phyloP scores from a whole-genome alignment of 352 stramenopile species.

The Phytophthora sp. region DNA sequence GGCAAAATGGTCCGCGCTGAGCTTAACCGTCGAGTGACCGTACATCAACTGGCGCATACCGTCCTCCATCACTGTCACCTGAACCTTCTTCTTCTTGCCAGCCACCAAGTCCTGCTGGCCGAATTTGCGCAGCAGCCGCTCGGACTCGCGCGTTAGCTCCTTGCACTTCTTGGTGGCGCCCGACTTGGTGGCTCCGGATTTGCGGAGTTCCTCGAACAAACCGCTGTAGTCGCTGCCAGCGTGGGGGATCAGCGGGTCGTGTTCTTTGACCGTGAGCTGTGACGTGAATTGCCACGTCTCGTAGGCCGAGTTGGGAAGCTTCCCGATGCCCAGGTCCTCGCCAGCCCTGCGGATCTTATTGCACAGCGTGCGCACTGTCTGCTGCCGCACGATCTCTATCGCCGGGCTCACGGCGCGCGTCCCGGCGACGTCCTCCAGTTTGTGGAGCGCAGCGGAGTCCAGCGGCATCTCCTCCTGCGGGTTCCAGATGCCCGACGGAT shows the following conservation, averaged over 20 bases:
- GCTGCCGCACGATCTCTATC: conserved; percentile 74
- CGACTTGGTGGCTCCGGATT: conserved; percentile 67
- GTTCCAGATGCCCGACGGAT: conserved; percentile 56
- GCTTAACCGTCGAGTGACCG: conserved; percentile 71
- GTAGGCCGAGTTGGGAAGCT: conserved; percentile 83
- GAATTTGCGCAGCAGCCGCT: conserved; percentile 62
- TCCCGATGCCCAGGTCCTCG: conserved; percentile 79
- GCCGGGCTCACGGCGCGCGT: conserved; percentile 41
- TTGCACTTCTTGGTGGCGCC: conserved; percentile 73
- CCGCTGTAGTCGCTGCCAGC: conserved; percentile 72
- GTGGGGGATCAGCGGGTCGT: conserved; percentile 78
- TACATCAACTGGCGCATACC: conserved; percentile 65
- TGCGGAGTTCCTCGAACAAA: conserved; percentile 74
- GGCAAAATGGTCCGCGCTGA: conserved; percentile 82
- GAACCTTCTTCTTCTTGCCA: conserved; percentile 59
- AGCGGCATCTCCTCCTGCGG: conserved; percentile 48
- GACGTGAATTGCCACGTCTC: conserved; percentile 89
- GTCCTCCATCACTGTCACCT: conserved; percentile 39
- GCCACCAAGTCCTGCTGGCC: conserved; percentile 47
- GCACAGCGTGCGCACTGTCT: conserved; percentile 70
- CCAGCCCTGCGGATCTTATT: conserved; percentile 67
- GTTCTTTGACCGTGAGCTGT: conserved; percentile 68
- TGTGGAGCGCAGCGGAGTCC: conserved; percentile 15
- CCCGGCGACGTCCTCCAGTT: conserved; percentile 22
- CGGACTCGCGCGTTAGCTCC: conserved; percentile 57